Evolutionary conservation across 768 basidiomycete genomes (phyloP), one percentile per base, ranked within the genome.

Genomic region (Mycena epipterygia): DNA sequence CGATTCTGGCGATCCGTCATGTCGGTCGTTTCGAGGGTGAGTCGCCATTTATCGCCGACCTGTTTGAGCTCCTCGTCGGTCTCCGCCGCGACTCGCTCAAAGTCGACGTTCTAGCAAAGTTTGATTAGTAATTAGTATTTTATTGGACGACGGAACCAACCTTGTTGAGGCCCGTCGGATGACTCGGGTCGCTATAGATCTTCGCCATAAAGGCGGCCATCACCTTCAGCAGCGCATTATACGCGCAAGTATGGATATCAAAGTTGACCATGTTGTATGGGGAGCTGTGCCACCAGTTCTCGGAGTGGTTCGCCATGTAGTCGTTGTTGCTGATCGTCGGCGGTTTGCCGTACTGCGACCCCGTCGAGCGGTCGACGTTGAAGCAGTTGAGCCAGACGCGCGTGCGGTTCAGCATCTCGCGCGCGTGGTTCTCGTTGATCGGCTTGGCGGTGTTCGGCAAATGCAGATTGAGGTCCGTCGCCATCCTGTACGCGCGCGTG

Each of bases 321-420:
- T 95, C 94, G 9, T 86, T 84, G 73, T 92, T 89, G 70, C 85
- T 85, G 77, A 98, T 91, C 51, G 94, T 94, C 21, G 94, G 90
- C 0, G 90, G 88, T 81, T 95, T 95, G 64, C 96, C 96, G 80
- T 97, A 95, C 79, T 96, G 93, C 21, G 91, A 92, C 5, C 94
- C 91, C 11, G 93, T 92, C 7, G 95, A 96, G 27, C 95, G 91
- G 79, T 98, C 96, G 46, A 97, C 83, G 80, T 96, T 95, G 82
- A 93, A 95, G 80, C 95, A 96, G 77, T 92, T 93, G 66, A 97
- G 81, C 96, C 96, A 98, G 8, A 93, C 88, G 25, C 96, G 89
- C 60, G 95, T 95, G 46, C 96, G 91, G 77, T 96, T 97, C 64
- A 96, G 88, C 81, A 96, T 89, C 81, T 96, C 93, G 44, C 96